Percentiles rank a stretch among this genome's conserved stretches.
These are phyloP conservation scores for Nemania sp. DNA, from an alignment of 2,329 filamentous ascomycete genomes.

Conservation along the genomic window DNA sequence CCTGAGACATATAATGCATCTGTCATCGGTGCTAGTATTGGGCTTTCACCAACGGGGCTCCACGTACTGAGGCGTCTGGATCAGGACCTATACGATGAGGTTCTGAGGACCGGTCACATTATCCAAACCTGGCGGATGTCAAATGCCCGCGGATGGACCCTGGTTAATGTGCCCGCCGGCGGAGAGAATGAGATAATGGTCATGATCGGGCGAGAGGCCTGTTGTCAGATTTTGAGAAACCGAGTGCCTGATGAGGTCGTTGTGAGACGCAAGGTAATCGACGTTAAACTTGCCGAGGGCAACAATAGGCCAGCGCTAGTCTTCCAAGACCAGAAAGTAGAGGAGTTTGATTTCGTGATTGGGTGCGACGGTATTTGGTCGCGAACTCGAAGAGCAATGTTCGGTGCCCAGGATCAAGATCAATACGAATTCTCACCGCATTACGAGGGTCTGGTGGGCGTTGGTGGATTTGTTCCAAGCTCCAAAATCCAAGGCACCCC, in stretches of 20 bases:
- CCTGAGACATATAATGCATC: constrained; percentile 34
- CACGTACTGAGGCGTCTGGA: constrained; percentile 29
- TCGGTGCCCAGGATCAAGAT: constrained; percentile 27
- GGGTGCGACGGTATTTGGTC: constrained; percentile 38
- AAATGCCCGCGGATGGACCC: constrained; percentile 34
- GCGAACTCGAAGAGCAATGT: constrained; percentile 30
- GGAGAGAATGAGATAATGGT: constrained; percentile 30
- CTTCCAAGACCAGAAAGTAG: constrained; percentile 29
- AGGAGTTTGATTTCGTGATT: constrained; percentile 36
- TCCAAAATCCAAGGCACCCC: constrained; percentile 31
- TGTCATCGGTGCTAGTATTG: constrained; percentile 34
- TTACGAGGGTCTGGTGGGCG: constrained; percentile 36
- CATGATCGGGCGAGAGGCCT: constrained; percentile 37
- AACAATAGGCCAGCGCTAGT: constrained; percentile 30
- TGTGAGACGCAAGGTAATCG: constrained; percentile 32
- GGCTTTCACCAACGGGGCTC: constrained; percentile 29
- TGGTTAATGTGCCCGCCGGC: constrained; percentile 11
- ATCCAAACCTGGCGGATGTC: constrained; percentile 36
- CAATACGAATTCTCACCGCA: constrained; percentile 35
- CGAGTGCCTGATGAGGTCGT: constrained; percentile 26
- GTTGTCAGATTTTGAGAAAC: constrained; percentile 33
- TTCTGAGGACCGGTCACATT: constrained; percentile 30
- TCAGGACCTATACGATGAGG: constrained; percentile 25
- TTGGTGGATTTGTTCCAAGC: constrained; percentile 34
- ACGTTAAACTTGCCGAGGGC: constrained; percentile 33